Evolutionary conservation across 805 yeast species (phyloP), one percentile per base, ranked within the genome.

Genomic region (Limtongozyma cylindracea): DNA sequence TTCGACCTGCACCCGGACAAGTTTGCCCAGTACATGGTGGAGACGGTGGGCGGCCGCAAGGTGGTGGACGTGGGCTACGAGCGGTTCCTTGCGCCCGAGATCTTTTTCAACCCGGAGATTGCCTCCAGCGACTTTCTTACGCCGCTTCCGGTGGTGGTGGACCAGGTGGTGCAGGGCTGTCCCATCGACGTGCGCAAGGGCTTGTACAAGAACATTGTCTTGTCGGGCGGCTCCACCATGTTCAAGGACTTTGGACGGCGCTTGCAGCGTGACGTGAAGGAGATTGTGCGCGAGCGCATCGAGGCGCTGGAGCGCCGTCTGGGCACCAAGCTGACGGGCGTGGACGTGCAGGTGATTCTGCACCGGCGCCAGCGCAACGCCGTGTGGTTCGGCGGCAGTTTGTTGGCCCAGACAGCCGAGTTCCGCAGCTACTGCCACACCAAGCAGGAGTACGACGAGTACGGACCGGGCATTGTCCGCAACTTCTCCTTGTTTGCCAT

Each of bases 101-200:
- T 88, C 37, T 88, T 88, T 51, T 88, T 88, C 63, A 80, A 76
- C 41, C 98, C 98, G 9, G 99, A 88, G 47, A 88, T 88, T 38
- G 91, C 91, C 22, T 73, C 92, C 4, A 67, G 92, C 6, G 96
- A 88, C 45, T 88, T 73, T 55, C 53, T 88, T 35, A 88, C 94
- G 3, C 99, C 99, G 15, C 60, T 88, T 29, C 98, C 99, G 19
- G 68, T 62, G n/a, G 88, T 77, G 11, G 96, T 88, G 23, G 99
- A 88, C 47, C 74, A 66, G 33, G 95, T 84, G 10, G 82, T 88
- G 32, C 95, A 84, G 51, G 59, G 84, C 8, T 68, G 92, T 22
- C 99, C 99, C 25, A 82, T 88, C 32, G 99, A 88, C 53, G 98
- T 88, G 18, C 76, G 99, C 49, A 84, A 88, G 49, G 93, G 91